Evolutionary conservation across 495 filamentous ascomycete species (phyloP).

Genomic region (Margaritispora aquatica): DNA sequence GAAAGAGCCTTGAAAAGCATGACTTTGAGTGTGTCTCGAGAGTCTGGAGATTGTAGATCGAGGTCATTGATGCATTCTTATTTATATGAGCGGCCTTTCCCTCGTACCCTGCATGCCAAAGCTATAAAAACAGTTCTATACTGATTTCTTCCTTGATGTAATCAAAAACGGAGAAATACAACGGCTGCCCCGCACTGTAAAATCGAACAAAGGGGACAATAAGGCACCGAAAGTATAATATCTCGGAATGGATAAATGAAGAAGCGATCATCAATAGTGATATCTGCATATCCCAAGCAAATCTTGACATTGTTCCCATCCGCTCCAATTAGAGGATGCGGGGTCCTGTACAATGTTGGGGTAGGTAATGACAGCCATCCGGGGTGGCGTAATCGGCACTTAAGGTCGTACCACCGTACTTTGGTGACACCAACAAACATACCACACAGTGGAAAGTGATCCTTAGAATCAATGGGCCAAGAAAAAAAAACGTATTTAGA

Average conservation of each 20-base stretch:
- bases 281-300: not conserved
- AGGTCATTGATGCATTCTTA: not conserved
- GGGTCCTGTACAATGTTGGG: not conserved
- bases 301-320: not conserved
- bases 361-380: not conserved
- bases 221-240: not conserved
- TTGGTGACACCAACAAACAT: no score
- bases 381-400: not conserved
- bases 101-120: not conserved
- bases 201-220: not conserved
- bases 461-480: no score
- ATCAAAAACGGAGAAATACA: not conserved
- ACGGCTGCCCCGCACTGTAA: not conserved
- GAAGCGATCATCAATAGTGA: no score
- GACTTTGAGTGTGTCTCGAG: not conserved
- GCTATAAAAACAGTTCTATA: no score
- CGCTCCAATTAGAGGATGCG: not conserved
- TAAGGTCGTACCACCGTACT: no score
- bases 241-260: not conserved
- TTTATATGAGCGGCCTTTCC: not conserved
- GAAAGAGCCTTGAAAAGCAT: conserved; percentile 14
- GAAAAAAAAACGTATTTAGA: no score
- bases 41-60: no score
- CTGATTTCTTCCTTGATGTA: no score
- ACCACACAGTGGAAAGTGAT: no score